Evolutionary conservation across 345 rosid species (phyloP), one percentile per base, ranked within the genome.

Genomic region (Draba incana): DNA sequence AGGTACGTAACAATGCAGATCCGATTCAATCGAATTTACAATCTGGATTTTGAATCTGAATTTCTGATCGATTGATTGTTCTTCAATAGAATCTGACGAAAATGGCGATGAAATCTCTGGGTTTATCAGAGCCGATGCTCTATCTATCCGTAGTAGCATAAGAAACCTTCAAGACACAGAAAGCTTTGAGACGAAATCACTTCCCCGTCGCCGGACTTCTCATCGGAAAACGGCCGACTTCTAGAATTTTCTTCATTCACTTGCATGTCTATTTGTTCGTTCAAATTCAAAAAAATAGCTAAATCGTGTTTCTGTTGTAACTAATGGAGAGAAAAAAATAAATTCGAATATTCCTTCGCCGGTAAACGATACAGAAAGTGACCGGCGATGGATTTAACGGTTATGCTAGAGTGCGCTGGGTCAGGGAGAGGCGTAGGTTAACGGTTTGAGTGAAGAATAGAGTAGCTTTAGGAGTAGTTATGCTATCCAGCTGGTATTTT

Each of bases 401-500:
- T 68, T 52, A 28, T 24, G 71, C 66, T 78, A 78, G 59, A 15
- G 37, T 78, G 67, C 56, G 58, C 81, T 20, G 5, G 23, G 7
- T 8, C 4, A 28, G 8, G 8, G 8, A 33, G 10, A 13, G 47
- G 81, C 74, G 76, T 71, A 77, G 50, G 69, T 31, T 82, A 44
- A 76, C 10, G 65, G 69, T 53, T 30, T 30, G 44, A 52, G 30
- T 61, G 64, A 11, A 53, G 51, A 60, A 42, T 60, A 55, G 23
- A 68, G 64, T 67, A 12, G 56, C 11, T 64, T 71, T 28, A 28
- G 31, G 31, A 59, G 42, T 70, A 62, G 69, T 54, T 54, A 53
- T 86, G 90, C 84, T 50, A 42, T 84, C 80, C 93, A 86, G 94
- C 90, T 90, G 88, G 83, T 72, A n/a, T 59, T 63, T 66, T 75